phyloP scores from a whole-genome alignment of 768 basidiomycete species.

The Hemileccinum impolitum region DNA sequence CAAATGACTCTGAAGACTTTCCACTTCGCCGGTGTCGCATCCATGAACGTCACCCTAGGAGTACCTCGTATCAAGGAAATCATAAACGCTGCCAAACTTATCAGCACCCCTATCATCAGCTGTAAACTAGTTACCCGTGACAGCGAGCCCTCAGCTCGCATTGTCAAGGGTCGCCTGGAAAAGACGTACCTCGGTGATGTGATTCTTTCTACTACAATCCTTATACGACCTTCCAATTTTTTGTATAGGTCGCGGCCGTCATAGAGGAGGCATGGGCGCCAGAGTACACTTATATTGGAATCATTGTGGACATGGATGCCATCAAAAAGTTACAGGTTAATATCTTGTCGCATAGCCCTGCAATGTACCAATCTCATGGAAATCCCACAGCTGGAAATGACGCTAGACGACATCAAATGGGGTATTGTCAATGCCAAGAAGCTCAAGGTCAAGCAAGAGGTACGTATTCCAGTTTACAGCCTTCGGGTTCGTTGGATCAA shows the following conservation, averaged over 20 bases:
- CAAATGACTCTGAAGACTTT: conserved; percentile 99
- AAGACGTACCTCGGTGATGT: conserved; percentile 95
- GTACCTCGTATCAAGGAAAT: conserved; percentile 99
- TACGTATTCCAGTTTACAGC: conserved; percentile 22
- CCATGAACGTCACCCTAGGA: conserved; percentile 99
- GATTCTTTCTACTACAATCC: conserved; percentile 19
- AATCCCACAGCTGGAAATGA: conserved; percentile 73
- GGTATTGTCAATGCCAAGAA: conserved; percentile 85
- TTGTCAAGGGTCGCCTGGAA: conserved; percentile 95
- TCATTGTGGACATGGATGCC: conserved; percentile 86
- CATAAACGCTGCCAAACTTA: conserved; percentile 96
- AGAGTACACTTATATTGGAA: conserved; percentile 87
- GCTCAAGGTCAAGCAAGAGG: conserved; percentile 89
- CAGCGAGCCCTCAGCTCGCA: conserved; percentile 93
- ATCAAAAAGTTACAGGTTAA: conserved; percentile 83
- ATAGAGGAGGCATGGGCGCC: conserved; percentile 96
- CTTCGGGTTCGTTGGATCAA: background rate
- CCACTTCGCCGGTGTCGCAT: conserved; percentile 99
- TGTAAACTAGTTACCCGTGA: conserved; percentile 84
- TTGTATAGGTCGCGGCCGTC: conserved; percentile 74
- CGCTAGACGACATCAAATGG: conserved; percentile 90
- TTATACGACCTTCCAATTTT: background rate
- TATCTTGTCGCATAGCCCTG: background rate
- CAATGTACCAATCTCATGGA: background rate
- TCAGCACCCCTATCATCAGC: conserved; percentile 98